phyloP scores from a whole-genome alignment of 2,329 filamentous ascomycete species.

The Monosporascus sp. region DNA sequence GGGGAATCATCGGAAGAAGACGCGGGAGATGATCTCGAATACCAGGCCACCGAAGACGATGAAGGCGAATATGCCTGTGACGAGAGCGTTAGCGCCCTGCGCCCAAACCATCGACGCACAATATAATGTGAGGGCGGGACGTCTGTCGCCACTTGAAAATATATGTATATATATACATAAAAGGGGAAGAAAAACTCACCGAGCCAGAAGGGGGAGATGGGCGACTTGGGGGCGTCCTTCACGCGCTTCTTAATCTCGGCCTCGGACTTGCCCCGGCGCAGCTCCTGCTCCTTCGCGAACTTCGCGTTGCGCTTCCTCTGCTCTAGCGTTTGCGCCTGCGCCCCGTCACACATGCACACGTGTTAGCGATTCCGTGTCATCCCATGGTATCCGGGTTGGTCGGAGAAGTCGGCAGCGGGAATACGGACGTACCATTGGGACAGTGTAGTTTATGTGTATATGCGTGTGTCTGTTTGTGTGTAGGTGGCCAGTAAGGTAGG shows the following conservation, averaged over 20 bases:
- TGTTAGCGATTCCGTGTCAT: constrained; percentile 3
- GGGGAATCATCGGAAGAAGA: constrained; percentile 36
- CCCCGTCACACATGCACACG: background rate
- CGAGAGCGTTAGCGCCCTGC: constrained; percentile 3
- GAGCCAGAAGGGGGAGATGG: constrained; percentile 60
- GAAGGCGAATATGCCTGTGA: constrained; percentile 50
- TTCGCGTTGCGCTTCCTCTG: constrained; percentile 77
- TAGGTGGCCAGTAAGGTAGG: background rate
- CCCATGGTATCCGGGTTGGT: background rate
- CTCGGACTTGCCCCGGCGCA: constrained; percentile 70
- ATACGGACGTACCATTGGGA: background rate
- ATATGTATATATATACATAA: background rate
- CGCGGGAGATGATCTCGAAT: constrained; percentile 51
- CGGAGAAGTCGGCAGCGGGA: background rate
- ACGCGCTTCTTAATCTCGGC: constrained; percentile 54
- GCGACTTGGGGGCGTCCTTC: constrained; percentile 52
- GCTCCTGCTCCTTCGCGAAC: constrained; percentile 68
- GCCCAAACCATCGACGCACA: too few relatives aligned
- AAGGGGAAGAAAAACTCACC: constrained; percentile 35
- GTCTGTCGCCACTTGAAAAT: background rate
- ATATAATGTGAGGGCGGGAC: background rate
- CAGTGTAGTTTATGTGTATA: background rate
- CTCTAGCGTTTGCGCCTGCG: constrained; percentile 74
- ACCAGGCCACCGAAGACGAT: constrained; percentile 56
- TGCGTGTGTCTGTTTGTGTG: background rate